These are phyloP conservation scores for Neofusicoccum umdonicola DNA, from an alignment of 2,329 filamentous ascomycete genomes.

Conservation along the genomic window DNA sequence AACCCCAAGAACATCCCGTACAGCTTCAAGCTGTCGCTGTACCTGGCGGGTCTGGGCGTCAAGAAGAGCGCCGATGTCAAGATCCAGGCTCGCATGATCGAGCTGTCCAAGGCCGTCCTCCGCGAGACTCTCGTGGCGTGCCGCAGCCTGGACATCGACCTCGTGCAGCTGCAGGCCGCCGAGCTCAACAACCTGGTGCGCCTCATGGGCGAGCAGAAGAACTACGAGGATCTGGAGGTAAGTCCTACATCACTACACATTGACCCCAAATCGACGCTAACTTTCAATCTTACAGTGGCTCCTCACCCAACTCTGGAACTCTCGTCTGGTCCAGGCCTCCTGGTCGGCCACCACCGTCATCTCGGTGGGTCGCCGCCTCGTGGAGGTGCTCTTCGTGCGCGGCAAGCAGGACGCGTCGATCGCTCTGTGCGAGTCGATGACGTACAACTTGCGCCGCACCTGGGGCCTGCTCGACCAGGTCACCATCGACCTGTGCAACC, in stretches of 20 bases:
- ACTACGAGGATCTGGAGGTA: constrained; percentile 42
- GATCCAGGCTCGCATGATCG: constrained; percentile 40
- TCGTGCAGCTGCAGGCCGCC: constrained; percentile 41
- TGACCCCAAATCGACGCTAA: not conserved
- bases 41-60: constrained; percentile 32
- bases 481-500: constrained; percentile 50
- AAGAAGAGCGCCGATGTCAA: constrained; percentile 29
- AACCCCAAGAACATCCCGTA: constrained; percentile 33
- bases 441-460: constrained; percentile 55
- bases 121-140: constrained; percentile 42
- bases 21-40: constrained; percentile 37
- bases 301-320: constrained; percentile 37
- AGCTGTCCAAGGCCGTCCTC: constrained; percentile 42
- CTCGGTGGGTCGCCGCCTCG: constrained; percentile 53
- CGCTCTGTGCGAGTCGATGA: constrained; percentile 52
- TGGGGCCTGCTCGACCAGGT: constrained; percentile 49
- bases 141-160: constrained; percentile 41
- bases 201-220: constrained; percentile 45
- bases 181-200: constrained; percentile 44
- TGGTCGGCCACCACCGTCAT: constrained; percentile 44
- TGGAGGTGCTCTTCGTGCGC: constrained; percentile 52
- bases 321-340: constrained; percentile 32
- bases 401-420: constrained; percentile 42
- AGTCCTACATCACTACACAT: too few relatives aligned
- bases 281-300: constrained; percentile 25